phyloP scores from a whole-genome alignment of 2,329 filamentous ascomycete species.

The Neonectria magnoliae region DNA sequence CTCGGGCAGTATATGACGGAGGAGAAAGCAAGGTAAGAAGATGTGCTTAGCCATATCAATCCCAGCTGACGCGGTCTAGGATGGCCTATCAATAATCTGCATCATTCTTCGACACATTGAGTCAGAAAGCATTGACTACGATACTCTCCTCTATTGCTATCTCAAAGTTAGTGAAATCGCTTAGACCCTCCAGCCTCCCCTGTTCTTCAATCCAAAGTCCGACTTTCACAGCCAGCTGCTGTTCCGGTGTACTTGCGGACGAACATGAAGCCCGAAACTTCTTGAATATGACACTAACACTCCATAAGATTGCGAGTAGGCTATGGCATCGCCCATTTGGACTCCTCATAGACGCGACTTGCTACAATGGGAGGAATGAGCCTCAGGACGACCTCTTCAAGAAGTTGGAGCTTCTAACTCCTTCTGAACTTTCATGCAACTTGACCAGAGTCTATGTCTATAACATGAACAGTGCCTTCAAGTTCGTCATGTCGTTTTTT shows the following conservation, averaged over 20 bases:
- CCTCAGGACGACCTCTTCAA: conserved; percentile 73
- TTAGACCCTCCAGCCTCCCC: neutral
- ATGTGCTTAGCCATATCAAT: neutral
- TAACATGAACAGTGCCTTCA: conserved; percentile 78
- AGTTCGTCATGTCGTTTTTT: conserved; percentile 50
- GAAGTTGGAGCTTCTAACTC: conserved; percentile 70
- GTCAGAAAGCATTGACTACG: conserved; percentile 71
- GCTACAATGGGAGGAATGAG: conserved; percentile 74
- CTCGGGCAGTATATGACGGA: conserved; percentile 74
- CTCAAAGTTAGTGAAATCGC: conserved; percentile 61
- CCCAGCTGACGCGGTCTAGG: conserved; percentile 52
- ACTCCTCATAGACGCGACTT: conserved; percentile 74
- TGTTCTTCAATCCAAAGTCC: neutral
- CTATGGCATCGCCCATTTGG: conserved; percentile 77
- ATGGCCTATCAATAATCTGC: conserved; percentile 74
- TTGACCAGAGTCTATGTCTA: conserved; percentile 73
- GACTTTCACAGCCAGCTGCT: neutral
- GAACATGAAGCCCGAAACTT: neutral
- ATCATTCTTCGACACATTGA: conserved; percentile 75
- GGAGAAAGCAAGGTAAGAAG: conserved; percentile 71
- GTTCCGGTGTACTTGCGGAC: neutral
- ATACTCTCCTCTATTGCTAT: conserved; percentile 74
- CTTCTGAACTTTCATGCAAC: conserved; percentile 68
- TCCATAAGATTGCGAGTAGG: conserved; percentile 69
- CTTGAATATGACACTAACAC: neutral